Conservation (phyloP, 768 basidiomycete species). For the Podaxis pistillaris region DNA sequence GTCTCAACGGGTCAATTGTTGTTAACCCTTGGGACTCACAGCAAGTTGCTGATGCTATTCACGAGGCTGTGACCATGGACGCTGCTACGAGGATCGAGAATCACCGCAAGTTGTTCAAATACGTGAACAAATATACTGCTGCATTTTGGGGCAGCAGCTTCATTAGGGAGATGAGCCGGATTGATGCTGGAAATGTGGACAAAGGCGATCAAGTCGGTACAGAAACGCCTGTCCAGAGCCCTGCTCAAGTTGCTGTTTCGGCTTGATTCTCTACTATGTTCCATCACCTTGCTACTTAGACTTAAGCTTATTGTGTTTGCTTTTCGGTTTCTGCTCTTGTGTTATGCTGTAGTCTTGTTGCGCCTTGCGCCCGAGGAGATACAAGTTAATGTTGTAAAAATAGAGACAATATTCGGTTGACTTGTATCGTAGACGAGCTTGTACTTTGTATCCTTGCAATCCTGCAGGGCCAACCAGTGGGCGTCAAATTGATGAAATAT, state of each 20-base stretch:
- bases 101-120: conserved; percentile 94
- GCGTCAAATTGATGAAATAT: too few relatives aligned
- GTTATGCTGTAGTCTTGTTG: not conserved
- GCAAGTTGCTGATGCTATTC: conserved; percentile 95
- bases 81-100: conserved; percentile 83
- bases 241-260: not conserved
- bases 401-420: not conserved
- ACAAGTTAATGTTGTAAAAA: not conserved
- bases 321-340: not conserved
- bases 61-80: conserved; percentile 91
- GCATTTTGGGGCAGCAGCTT: conserved; percentile 92
- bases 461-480: too few relatives aligned
- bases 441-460: too few relatives aligned
- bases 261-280: not conserved
- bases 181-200: conserved; percentile 41
- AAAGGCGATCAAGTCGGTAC: not conserved
- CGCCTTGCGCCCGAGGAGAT: not conserved
- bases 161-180: conserved; percentile 77
- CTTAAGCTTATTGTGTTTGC: conserved; percentile 10
- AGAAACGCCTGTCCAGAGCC: not conserved
- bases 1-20: conserved; percentile 91
- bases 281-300: not conserved
- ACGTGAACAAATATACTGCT: conserved; percentile 92
- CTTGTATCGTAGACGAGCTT: too few relatives aligned
- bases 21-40: conserved; percentile 99